These are phyloP conservation scores for Mrakia hoshinonis DNA, from an alignment of 768 basidiomycete species.

Conservation along the genomic window DNA sequence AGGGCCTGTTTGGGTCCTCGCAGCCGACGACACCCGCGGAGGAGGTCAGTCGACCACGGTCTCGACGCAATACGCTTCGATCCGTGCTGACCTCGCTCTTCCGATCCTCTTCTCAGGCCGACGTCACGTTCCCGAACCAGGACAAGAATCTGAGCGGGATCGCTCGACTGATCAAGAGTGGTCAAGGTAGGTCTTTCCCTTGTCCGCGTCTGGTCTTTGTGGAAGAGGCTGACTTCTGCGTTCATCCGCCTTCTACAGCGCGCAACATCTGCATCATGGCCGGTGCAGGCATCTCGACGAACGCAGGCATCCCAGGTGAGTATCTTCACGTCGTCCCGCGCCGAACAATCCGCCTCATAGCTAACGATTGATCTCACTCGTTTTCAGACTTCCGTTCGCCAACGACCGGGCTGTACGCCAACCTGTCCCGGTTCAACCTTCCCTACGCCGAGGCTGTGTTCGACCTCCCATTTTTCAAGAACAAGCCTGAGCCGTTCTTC, in stretches of 20 bases:
- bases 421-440: constrained; percentile 42
- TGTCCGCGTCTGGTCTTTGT: too few species aligned
- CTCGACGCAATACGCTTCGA: not conserved
- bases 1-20: not conserved
- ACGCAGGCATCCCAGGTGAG: constrained; percentile 51
- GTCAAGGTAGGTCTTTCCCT: constrained; percentile 23
- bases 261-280: constrained; percentile 23
- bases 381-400: constrained; percentile 34
- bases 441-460: constrained; percentile 64
- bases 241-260: not conserved
- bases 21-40: too few species aligned
- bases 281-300: constrained; percentile 30
- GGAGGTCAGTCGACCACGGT: not conserved
- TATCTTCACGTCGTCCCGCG: not conserved
- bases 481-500: constrained; percentile 60
- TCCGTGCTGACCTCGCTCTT: not conserved
- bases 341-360: not conserved
- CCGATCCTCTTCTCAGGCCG: not conserved
- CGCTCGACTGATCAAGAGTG: constrained; percentile 16
- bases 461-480: constrained; percentile 74
- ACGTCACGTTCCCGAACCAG: not conserved
- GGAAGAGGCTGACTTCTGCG: not conserved
- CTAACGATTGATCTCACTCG: not conserved
- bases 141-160: constrained; percentile 20
- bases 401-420: constrained; percentile 53